Base-by-base conservation (phyloP, 164 flowering plant species). In the Kingdonia uniflora region DNA sequence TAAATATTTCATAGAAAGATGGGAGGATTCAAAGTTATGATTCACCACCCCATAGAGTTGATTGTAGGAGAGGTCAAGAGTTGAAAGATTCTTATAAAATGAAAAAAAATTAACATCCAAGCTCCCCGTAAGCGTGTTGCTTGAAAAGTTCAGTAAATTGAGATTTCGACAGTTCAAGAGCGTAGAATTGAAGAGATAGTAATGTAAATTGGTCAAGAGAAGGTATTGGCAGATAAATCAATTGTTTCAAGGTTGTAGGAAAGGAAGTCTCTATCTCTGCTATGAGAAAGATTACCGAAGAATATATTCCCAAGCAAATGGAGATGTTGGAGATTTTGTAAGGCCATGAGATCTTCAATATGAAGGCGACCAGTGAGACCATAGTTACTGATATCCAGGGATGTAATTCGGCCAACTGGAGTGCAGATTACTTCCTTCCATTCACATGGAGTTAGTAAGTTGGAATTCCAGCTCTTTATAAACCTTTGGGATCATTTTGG, bases 161-260 rank as follows among this genome's bases (percentile, higher is more conserved):
- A 85, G 62, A 55, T 71, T 74, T 54, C 56, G 68, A 29, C 82
- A 80, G 38, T 53, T 56, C 5, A 70, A 69, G 1, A 83, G 69
- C 0, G 75, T 1, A n/a, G n/a, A n/a, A n/a, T n/a, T n/a, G n/a
- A n/a, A n/a, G n/a, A n/a, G n/a, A n/a, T n/a, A n/a, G 2, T 56
- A 23, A 65, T 76, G 85, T 91, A 53, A 86, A 85, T 51, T 68
- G 70, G 1, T 40, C 59, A 19, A 79, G 62, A 29, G 85, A 74
- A 41, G 75, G 56, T 2, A 64, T 83, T 85, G 41, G 51, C 47
- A 10, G 95, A 83, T 46, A 49, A 49, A 49, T 49, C 52, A 49
- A 49, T n/a, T 25, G 65, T 48, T 14, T 77, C 5, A 14, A 82
- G 68, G 51, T 45, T 45, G 54, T 78, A 78, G 19, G 70, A 14